A percentile compares a stretch with the other conserved stretches of the same genome.
phyloP scores from a whole-genome alignment of 345 rosid genomes.

The Kandelia obovata region DNA sequence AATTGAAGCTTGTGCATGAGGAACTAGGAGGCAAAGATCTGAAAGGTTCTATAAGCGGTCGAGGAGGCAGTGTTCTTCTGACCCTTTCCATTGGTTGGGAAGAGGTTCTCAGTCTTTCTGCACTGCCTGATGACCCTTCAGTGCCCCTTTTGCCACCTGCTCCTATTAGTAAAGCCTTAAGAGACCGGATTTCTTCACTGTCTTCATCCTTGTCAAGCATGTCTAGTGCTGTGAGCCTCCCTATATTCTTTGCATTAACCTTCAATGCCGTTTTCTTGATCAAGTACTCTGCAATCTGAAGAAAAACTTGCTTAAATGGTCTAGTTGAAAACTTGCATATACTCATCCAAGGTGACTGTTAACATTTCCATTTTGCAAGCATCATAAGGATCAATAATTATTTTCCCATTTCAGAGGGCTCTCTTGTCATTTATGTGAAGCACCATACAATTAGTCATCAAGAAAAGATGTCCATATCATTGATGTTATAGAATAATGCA shows the following conservation, averaged over 20 bases:
- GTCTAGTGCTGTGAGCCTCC: constrained; percentile 17
- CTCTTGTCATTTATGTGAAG: too few species aligned
- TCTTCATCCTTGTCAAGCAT: not conserved
- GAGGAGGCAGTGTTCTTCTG: not conserved
- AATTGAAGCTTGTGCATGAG: not conserved
- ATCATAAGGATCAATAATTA: too few species aligned
- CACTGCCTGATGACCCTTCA: not conserved
- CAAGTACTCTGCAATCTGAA: constrained; percentile 15
- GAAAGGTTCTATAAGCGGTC: not conserved
- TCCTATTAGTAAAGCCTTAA: not conserved
- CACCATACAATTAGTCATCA: too few species aligned
- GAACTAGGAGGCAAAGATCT: not conserved
- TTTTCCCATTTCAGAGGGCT: too few species aligned
- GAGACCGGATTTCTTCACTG: not conserved
- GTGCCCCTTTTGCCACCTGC: not conserved
- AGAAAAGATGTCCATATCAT: too few species aligned
- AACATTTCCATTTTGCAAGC: too few species aligned
- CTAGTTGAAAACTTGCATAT: not conserved
- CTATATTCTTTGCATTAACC: not conserved
- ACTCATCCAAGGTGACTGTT: too few species aligned
- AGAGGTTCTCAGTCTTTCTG: not conserved
- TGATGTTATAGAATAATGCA: too few species aligned
- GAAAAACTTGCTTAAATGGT: not conserved
- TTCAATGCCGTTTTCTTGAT: constrained; percentile 5
- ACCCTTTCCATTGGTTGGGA: not conserved